Evolutionary conservation across 768 basidiomycete species (phyloP), one percentile per base, ranked within the genome.

Genomic region (Coprinellus aureogranulatus): DNA sequence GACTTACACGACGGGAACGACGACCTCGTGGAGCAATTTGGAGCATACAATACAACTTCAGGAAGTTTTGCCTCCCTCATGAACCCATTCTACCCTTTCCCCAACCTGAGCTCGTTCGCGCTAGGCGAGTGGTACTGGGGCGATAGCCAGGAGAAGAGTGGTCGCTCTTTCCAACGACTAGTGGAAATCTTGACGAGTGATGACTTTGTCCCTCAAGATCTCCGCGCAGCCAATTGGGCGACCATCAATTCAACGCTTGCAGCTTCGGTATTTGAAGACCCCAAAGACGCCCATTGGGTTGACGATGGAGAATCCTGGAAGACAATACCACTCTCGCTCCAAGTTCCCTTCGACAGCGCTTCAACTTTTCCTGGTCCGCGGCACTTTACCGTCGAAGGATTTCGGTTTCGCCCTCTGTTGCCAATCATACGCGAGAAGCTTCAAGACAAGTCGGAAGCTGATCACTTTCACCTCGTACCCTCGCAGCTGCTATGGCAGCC

Each of bases 381-480:
- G 6, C 4, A 8, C 41, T 44, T 18, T n/a, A 44, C 41, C 20
- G 16, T 44, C 5, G 16, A 16, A 16, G 41, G 20, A 5, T 44
- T 44, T 22, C 41, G 20, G 10, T 44, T 10, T n/a, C 41, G 41
- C 10, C 20, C 41, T 5, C 18, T 44, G 16, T 10, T n/a, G 8
- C 16, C 14, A 5, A 44, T 44, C 41, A 44, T 44, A 10, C 6
- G 41, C 4, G 47, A 22, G 6, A 49, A 49, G 23, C 25, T 49
- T 10, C 26, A 26, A 14, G 31, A 45, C 44, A 4, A 16, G 3
- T 12, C 12, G 23, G 4, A 10, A 44, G 14, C 22, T 8, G 54
- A 59, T 42, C 30, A 45, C 2, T 65, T 61, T 34, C 61, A 68
- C 39, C 34, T 60, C 16, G 40, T 59, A 14, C 65, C 63, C 1